phyloP scores from a whole-genome alignment of 1,139 yeast species.

The Citeromyces siamensis region DNA sequence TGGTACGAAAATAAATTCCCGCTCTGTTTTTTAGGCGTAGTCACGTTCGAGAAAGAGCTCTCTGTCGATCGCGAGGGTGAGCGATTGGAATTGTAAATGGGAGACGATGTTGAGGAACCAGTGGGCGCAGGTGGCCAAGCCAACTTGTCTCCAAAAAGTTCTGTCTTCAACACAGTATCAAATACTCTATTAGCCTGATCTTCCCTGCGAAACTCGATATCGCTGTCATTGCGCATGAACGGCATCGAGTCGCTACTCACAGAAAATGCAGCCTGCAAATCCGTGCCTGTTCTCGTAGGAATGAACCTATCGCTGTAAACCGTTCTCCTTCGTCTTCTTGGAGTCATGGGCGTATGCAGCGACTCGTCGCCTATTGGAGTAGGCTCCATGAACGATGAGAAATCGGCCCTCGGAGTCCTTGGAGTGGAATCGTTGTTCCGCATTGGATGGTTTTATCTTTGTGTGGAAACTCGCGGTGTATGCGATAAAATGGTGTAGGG shows the following conservation, averaged over 20 bases:
- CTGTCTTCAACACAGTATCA: slow-evolving; percentile 77
- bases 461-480: background rate
- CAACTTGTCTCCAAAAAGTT: slow-evolving; percentile 67
- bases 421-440: too few relatives aligned
- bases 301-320: slow-evolving; percentile 75
- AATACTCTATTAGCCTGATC: slow-evolving; percentile 84
- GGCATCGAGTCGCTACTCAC: slow-evolving; percentile 19
- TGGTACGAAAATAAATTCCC: slow-evolving; percentile 58
- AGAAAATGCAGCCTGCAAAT: slow-evolving; percentile 79
- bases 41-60: slow-evolving; percentile 4
- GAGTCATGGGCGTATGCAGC: slow-evolving; percentile 11
- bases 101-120: slow-evolving; percentile 9
- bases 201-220: slow-evolving; percentile 53
- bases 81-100: background rate
- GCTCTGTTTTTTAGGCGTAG: slow-evolving; percentile 28
- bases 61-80: slow-evolving; percentile 2
- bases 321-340: slow-evolving; percentile 29
- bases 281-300: slow-evolving; percentile 77
- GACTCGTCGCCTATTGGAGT: background rate
- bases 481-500: background rate
- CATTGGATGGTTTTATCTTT: background rate
- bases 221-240: slow-evolving; percentile 31
- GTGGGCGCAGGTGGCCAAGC: slow-evolving; percentile 5
- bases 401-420: background rate
- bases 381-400: slow-evolving; percentile 1